Base-by-base conservation (phyloP, 140 eudicot genomes). In the Erigeron philadelphicus region DNA sequence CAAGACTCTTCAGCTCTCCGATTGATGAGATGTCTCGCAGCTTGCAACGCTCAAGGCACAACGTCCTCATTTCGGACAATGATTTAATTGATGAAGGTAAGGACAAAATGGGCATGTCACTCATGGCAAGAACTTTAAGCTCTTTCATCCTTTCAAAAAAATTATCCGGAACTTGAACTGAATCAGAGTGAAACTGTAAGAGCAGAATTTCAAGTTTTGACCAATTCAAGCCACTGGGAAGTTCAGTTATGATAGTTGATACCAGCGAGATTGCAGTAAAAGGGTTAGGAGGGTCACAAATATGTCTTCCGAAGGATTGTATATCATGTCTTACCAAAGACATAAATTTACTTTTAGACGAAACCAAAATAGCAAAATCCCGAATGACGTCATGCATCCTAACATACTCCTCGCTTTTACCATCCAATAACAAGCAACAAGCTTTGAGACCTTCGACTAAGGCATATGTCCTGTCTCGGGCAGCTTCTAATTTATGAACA, bases 301-400 rank as follows among this genome's bases (percentile, higher is more conserved):
- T 40, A 67, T 38, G 61, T 49, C 19, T 41, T 38, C 69, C 35
- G 60, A 21, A 18, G 25, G 65, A 58, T 64, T 66, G 19, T 11
- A 15, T 60, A 60, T 67, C 66, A 63, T 67, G 67, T 70, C 49
- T 68, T 42, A 59, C 66, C 75, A 76, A 25, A 52, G 67, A 76
- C 75, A 68, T 66, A 62, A 42, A 38, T 44, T 68, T 64, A 49
- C 68, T 68, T 8, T 47, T 62, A 15, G 79, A 61, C 41, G 78
- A 66, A 35, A 68, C 55, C 63, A 68, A 79, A 31, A 79, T 65
- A 42, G 75, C 79, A 75, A 79, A 72, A 56, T 79, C 83, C 7
- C 83, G 70, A n/a, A 71, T 23, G 15, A 71, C 66, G 49, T 71
- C 75, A 59, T 71, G 75, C 67, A 71, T 59, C 66, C 57, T 71